These are phyloP conservation scores for Spergularia bocconei DNA, from an alignment of 148 eudicot genomes.

Conservation along the genomic window DNA sequence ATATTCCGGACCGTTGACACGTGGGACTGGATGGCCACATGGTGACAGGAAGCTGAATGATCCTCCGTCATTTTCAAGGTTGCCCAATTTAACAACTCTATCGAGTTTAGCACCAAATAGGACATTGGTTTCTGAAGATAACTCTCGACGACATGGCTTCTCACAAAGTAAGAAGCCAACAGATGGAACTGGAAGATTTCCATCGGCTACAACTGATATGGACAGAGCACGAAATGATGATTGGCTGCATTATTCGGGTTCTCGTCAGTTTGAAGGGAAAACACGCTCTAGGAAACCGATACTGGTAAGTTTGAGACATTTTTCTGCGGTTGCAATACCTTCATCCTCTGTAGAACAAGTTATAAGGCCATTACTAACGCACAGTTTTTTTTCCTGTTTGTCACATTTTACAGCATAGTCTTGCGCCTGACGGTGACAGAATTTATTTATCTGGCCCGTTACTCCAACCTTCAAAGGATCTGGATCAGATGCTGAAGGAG, in stretches of 20 bases:
- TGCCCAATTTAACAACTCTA: conserved; percentile 32
- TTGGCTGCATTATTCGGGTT: conserved; percentile 25
- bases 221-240: conserved; percentile 36
- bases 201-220: conserved; percentile 25
- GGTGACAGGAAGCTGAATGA: conserved; percentile 42
- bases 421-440: conserved; percentile 40
- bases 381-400: background rate
- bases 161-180: conserved; percentile 21
- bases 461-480: conserved; percentile 52
- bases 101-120: conserved; percentile 47
- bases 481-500: conserved; percentile 75
- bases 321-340: background rate
- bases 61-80: conserved; percentile 29
- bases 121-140: conserved; percentile 32
- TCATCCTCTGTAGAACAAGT: background rate
- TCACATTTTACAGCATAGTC: conserved; percentile 32
- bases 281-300: conserved; percentile 35
- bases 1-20: conserved; percentile 70
- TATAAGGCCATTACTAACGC: background rate
- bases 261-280: conserved; percentile 42
- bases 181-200: conserved; percentile 29
- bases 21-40: conserved; percentile 43
- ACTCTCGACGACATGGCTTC: conserved; percentile 22
- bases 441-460: conserved; percentile 77
- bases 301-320: conserved; percentile 43